Conservation (phyloP, 768 basidiomycete genomes). For the Wakefieldia striispora region DNA sequence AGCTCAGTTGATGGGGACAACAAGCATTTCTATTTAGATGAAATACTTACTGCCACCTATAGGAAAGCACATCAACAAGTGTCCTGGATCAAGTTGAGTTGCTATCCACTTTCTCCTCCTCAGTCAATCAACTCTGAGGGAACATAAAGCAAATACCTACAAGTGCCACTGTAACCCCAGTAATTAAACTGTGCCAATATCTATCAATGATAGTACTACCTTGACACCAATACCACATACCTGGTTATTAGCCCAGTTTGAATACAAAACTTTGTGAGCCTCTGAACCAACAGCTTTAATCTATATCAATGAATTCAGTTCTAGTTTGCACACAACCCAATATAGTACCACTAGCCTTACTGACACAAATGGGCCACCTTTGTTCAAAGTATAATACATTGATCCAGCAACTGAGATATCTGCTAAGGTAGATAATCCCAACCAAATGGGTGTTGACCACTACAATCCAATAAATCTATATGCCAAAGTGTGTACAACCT, state of each 20-base stretch:
- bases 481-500: background rate
- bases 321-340: background rate
- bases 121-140: background rate
- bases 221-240: conserved; percentile 3
- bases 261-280: conserved; percentile 15
- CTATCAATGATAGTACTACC: background rate
- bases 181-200: conserved; percentile 11
- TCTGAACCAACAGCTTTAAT: conserved; percentile 14
- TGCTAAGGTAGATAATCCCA: conserved; percentile 18
- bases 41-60: conserved; percentile 22
- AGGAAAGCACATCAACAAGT: conserved; percentile 26
- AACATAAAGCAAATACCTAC: conserved; percentile 12
- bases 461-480: background rate
- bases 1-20: background rate
- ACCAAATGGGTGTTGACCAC: conserved; percentile 22
- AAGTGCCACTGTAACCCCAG: conserved; percentile 11
- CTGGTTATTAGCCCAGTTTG: conserved; percentile 30
- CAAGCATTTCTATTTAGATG: background rate
- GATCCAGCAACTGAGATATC: conserved; percentile 26
- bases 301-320: conserved; percentile 1
- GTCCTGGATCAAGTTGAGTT: conserved; percentile 14
- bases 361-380: conserved; percentile 2
- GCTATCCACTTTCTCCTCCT: conserved; percentile 16
- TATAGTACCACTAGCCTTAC: conserved; percentile 9
- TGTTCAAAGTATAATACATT: conserved; percentile 14